These are phyloP conservation scores for Pterocarpus santalinus DNA, from an alignment of 306 rosid genomes.

Conservation along the genomic window DNA sequence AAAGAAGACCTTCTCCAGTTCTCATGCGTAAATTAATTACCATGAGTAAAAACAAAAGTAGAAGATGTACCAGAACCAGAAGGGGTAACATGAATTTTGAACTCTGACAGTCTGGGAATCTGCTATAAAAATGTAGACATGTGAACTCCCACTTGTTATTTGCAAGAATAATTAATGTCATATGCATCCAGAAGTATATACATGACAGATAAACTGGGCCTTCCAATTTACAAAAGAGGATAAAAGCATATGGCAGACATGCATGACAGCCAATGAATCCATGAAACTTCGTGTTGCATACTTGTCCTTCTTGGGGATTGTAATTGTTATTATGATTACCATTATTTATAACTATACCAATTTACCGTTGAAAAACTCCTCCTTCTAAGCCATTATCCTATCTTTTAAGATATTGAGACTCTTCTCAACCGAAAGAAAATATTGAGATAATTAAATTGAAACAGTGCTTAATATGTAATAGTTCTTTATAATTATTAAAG, in stretches of 20 bases:
- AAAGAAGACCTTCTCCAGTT: neutral
- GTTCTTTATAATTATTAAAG: too few relatives aligned
- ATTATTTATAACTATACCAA: too few relatives aligned
- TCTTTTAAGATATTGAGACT: too few relatives aligned
- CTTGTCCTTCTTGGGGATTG: neutral
- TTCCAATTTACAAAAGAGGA: constrained; percentile 31
- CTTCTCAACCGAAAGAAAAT: too few relatives aligned
- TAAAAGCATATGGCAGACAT: constrained; percentile 43
- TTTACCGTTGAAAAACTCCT: neutral
- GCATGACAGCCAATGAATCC: constrained; percentile 51
- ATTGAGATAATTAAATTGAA: too few relatives aligned
- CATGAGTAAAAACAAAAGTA: too few relatives aligned
- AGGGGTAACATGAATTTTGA: neutral
- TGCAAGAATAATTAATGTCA: constrained; percentile 40
- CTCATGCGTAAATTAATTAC: too few relatives aligned
- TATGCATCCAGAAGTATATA: constrained; percentile 24
- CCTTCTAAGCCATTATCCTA: too few relatives aligned
- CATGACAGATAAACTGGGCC: constrained; percentile 60
- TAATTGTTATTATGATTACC: neutral
- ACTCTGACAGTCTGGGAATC: neutral
- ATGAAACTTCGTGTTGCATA: constrained; percentile 8
- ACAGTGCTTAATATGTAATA: too few relatives aligned
- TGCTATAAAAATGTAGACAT: constrained; percentile 44
- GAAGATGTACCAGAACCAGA: neutral
- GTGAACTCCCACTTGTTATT: constrained; percentile 49